phyloP scores from a whole-genome alignment of 371 early-diverging fungal genomes.

The Mortierella sp. region DNA sequence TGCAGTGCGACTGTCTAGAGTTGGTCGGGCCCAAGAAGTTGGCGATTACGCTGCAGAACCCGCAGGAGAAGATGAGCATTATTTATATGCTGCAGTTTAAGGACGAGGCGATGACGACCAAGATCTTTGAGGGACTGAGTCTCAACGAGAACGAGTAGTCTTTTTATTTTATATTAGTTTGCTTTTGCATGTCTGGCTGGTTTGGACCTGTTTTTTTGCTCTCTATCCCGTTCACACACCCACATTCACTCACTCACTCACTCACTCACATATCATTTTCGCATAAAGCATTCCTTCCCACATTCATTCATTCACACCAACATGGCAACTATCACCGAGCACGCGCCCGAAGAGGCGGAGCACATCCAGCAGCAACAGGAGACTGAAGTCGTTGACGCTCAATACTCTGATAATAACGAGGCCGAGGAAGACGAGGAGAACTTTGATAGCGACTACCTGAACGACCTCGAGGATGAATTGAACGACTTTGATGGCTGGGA shows the following conservation, averaged over 20 bases:
- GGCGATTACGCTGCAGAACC: slow-evolving; percentile 55
- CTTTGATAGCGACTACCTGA: slow-evolving; percentile 24
- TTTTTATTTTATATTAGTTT: slow-evolving; percentile 5
- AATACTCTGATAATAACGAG: neutral
- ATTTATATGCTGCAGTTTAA: slow-evolving; percentile 59
- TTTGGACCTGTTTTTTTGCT: neutral
- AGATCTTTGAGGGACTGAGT: slow-evolving; percentile 55
- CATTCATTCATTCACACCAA: neutral
- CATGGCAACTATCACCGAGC: slow-evolving; percentile 3
- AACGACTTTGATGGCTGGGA: slow-evolving; percentile 77
- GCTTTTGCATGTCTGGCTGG: neutral
- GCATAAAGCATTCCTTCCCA: slow-evolving; percentile 1
- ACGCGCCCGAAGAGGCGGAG: slow-evolving; percentile 5
- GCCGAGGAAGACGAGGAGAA: slow-evolving; percentile 8
- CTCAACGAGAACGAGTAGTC: slow-evolving; percentile 45
- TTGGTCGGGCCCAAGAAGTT: slow-evolving; percentile 56
- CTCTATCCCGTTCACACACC: neutral
- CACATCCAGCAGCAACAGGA: neutral
- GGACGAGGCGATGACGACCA: slow-evolving; percentile 46
- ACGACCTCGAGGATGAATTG: slow-evolving; percentile 70
- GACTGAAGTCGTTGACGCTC: no score
- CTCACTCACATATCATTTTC: neutral
- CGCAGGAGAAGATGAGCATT: slow-evolving; percentile 58
- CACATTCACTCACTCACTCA: no score
- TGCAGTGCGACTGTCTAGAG: slow-evolving; percentile 54